phyloP scores from a whole-genome alignment of 1,284 basidiomycete species.

The Papiliotrema terrestris region DNA sequence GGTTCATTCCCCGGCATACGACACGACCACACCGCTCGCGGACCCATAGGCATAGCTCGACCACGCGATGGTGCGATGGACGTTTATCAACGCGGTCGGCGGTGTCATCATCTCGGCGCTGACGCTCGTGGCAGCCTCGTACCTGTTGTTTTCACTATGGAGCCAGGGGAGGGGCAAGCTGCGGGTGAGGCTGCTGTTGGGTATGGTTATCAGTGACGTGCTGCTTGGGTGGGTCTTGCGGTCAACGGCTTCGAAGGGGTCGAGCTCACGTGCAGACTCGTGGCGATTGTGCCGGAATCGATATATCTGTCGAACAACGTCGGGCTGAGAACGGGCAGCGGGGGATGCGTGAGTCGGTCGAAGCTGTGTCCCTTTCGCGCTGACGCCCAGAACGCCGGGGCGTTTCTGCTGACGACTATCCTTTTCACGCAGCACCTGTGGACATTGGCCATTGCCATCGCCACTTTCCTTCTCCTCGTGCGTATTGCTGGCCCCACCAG shows the following conservation, averaged over 20 bases:
- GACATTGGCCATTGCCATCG: conserved; percentile 39
- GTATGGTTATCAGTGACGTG: conserved; percentile 43
- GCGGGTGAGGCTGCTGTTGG: conserved; percentile 36
- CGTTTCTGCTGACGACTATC: conserved; percentile 32
- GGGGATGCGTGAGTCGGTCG: conserved; percentile 29
- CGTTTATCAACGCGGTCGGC: conserved; percentile 29
- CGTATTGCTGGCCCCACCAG: conserved; percentile 4
- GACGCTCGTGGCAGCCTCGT: conserved; percentile 31
- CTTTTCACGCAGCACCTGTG: conserved; percentile 45
- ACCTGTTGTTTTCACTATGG: conserved; percentile 23
- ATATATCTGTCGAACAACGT: conserved; percentile 18
- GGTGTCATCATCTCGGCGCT: conserved; percentile 27
- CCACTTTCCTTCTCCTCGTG: conserved; percentile 41
- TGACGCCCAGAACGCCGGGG: conserved; percentile 24
- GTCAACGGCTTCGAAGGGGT: neutral
- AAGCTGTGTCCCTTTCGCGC: neutral
- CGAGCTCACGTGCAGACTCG: conserved; percentile 13
- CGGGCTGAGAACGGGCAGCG: conserved; percentile 17
- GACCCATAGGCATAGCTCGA: neutral
- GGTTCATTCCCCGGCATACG: too few relatives aligned
- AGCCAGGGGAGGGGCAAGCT: conserved; percentile 37
- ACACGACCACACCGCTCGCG: too few relatives aligned
- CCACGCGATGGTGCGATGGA: neutral
- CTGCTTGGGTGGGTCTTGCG: conserved; percentile 32
- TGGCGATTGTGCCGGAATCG: conserved; percentile 26